Conservation (phyloP, 768 basidiomycete genomes). For the Naganishia randhawae region DNA sequence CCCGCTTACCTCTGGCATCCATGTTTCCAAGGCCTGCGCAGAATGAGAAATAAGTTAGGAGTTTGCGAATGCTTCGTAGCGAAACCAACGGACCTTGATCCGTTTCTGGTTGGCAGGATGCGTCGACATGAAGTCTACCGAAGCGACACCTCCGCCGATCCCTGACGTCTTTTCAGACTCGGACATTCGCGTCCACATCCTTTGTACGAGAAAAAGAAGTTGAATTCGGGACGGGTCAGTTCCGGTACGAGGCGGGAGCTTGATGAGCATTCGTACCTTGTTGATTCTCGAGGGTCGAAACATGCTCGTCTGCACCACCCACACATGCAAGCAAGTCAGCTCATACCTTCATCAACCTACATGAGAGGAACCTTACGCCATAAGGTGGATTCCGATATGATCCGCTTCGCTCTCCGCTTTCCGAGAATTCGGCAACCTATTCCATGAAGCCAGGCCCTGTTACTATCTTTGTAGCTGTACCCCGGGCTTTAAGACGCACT, state of each 20-base stretch:
- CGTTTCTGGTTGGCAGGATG: slow-evolving; percentile 74
- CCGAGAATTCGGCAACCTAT: slow-evolving; percentile 74
- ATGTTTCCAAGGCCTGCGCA: slow-evolving; percentile 39
- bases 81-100: slow-evolving; percentile 59
- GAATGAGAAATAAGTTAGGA: neutral
- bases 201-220: slow-evolving; percentile 39
- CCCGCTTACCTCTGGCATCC: slow-evolving; percentile 44
- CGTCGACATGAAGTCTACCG: slow-evolving; percentile 67
- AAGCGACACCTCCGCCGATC: slow-evolving; percentile 36
- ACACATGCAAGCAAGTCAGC: neutral
- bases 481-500: slow-evolving; percentile 38
- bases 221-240: neutral
- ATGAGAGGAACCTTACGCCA: slow-evolving; percentile 54
- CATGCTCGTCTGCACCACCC: slow-evolving; percentile 68
- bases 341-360: no score
- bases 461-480: neutral
- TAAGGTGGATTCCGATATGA: slow-evolving; percentile 73
- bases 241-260: neutral
- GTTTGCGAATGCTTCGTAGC: neutral
- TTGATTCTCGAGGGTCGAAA: slow-evolving; percentile 73
- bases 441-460: neutral
- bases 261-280: slow-evolving; percentile 55
- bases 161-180: slow-evolving; percentile 55
- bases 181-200: slow-evolving; percentile 69
- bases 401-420: slow-evolving; percentile 84